Conservation (phyloP, 148 eudicot genomes). For the Euryodendron excelsum region DNA sequence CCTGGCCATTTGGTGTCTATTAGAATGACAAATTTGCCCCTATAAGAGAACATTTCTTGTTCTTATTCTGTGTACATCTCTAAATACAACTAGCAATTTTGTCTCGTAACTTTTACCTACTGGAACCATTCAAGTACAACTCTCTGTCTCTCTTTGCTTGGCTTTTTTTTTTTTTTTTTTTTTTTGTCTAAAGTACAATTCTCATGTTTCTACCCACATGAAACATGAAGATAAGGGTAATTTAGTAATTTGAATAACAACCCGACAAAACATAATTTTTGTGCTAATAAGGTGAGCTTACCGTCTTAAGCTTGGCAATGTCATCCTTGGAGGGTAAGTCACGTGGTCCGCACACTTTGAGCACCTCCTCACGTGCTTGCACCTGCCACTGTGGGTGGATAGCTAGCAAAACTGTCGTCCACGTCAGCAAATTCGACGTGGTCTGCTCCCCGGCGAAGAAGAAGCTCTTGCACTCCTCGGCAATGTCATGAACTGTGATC, state of each 20-base stretch:
- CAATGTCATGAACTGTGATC: constrained; percentile 71
- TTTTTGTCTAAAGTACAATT: no score
- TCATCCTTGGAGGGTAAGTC: constrained; percentile 84
- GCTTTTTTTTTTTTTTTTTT: not conserved
- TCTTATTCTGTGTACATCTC: no score
- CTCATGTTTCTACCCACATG: no score
- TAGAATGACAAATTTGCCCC: no score
- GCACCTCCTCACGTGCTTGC: constrained; percentile 89
- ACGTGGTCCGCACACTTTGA: constrained; percentile 84
- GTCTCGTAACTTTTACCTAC: no score
- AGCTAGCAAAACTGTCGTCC: constrained; percentile 83
- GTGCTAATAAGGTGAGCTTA: constrained; percentile 19
- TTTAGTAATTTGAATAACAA: no score
- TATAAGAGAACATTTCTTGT: no score
- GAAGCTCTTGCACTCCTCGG: constrained; percentile 94
- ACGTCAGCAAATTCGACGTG: constrained; percentile 91
- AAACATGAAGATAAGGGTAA: no score
- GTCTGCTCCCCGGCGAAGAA: constrained; percentile 96
- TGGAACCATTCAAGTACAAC: no score
- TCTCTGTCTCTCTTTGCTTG: not conserved
- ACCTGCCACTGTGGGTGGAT: constrained; percentile 96
- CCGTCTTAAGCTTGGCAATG: constrained; percentile 80
- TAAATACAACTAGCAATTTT: no score
- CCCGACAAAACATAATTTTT: no score
- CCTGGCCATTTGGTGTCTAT: no score